These are phyloP conservation scores for Fusarium begoniae DNA, from an alignment of 2,329 filamentous ascomycete species.

Conservation along the genomic window DNA sequence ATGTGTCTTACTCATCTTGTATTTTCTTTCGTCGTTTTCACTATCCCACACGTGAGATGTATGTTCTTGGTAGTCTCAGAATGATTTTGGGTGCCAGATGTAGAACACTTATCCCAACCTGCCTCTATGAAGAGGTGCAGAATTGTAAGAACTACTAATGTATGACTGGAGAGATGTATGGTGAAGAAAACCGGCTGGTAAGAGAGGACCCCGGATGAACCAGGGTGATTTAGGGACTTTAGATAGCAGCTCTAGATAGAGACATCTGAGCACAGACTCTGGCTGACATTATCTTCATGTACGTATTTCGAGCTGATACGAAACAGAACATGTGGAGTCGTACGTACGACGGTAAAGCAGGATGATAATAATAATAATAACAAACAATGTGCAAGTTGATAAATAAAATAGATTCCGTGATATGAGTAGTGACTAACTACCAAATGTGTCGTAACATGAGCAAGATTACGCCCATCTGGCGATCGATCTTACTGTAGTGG, in stretches of 20 bases:
- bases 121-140: background rate
- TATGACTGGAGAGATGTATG: background rate
- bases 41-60: background rate
- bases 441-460: constrained; percentile 25
- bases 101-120: background rate
- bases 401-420: constrained; percentile 31
- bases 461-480: constrained; percentile 16
- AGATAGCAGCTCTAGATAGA: background rate
- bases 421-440: constrained; percentile 23
- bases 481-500: constrained; percentile 12
- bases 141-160: background rate
- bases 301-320: background rate
- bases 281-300: background rate
- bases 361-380: background rate
- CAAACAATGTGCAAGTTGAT: background rate
- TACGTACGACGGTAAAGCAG: background rate
- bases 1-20: background rate
- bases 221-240: background rate
- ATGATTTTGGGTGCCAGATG: background rate
- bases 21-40: background rate
- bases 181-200: background rate
- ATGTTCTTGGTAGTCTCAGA: background rate
- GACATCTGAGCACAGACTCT: background rate
- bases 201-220: background rate
- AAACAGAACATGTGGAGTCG: background rate